Base-by-base conservation (phyloP, 371 early-diverging fungal species). In the Actinomucor elegans region DNA sequence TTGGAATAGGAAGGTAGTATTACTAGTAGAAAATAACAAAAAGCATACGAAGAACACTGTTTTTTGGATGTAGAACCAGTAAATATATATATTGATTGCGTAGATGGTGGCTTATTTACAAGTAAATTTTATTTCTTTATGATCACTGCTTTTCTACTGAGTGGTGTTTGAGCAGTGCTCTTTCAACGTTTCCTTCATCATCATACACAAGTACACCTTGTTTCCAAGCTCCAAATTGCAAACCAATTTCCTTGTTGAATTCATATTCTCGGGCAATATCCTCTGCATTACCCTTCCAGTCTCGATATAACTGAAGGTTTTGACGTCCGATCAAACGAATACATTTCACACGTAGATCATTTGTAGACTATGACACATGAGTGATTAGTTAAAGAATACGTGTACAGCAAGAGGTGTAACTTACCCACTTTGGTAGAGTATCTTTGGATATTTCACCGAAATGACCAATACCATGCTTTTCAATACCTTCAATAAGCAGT, bases 261-360 rank as follows among this genome's bases (percentile, higher is more conserved):
- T 87, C 84, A 54, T 86, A 92, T 55, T 93, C 93, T 29, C 73
- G 63, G 32, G 75, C 70, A 41, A 94, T 90, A 35, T 76, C 88
- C 11, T 80, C 80, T 26, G 73, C 85, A 58, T 77, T 72, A 2
- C 94, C 94, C 57, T 85, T 90, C 94, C 94, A 94, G 40, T 84
- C 90, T 49, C 85, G 80, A 66, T 93, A 93, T 26, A 91, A 64
- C 63, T 94, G 92, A 36, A 93, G 67, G 52, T 93, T 94, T 53
- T 94, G 94, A 28, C 94, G 84, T 32, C 94, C 94, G 48, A 94
- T 86, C 38, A 93, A 59, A 28, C 94, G 79, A 59, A 93, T 92
- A 9, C 91, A 69, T 53, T 92, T 93, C 53, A 94, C 77, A 48
- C 94, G 85, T 26, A 94, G 74, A 57, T 94, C 94, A 48, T 94